Evolutionary conservation across 2,329 filamentous ascomycete genomes (phyloP).

Genomic region (Trichoderma guizhouense): DNA sequence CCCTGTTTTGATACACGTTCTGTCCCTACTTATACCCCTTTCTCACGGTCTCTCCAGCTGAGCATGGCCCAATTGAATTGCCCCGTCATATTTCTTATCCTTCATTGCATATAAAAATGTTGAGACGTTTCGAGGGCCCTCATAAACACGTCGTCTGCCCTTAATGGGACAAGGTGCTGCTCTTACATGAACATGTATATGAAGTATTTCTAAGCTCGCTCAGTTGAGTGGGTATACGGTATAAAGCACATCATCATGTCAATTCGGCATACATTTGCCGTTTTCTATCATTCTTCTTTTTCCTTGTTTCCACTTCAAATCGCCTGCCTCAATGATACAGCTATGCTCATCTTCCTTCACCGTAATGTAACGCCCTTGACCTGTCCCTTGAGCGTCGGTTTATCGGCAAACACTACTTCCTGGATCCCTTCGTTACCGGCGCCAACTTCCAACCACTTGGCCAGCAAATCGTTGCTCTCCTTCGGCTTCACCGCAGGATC

Average conservation of each 20-base stretch:
- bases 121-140: background rate
- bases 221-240: background rate
- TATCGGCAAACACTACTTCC: constrained; percentile 50
- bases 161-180: background rate
- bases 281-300: background rate
- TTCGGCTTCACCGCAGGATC: constrained; percentile 76
- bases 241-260: background rate
- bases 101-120: background rate
- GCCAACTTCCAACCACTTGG: constrained; percentile 65
- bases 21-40: constrained; percentile 17
- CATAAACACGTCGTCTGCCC: background rate
- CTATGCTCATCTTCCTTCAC: constrained; percentile 29
- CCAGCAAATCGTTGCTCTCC: constrained; percentile 85
- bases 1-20: background rate
- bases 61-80: background rate
- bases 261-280: background rate
- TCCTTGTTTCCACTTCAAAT: background rate
- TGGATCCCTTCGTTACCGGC: constrained; percentile 39
- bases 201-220: background rate
- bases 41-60: background rate
- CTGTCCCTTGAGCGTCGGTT: constrained; percentile 45
- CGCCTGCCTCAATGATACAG: background rate
- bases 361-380: constrained; percentile 45
- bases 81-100: background rate
- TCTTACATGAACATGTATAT: background rate